phyloP scores from a whole-genome alignment of 2,329 filamentous ascomycete species.

The Fusarium nodosum region DNA sequence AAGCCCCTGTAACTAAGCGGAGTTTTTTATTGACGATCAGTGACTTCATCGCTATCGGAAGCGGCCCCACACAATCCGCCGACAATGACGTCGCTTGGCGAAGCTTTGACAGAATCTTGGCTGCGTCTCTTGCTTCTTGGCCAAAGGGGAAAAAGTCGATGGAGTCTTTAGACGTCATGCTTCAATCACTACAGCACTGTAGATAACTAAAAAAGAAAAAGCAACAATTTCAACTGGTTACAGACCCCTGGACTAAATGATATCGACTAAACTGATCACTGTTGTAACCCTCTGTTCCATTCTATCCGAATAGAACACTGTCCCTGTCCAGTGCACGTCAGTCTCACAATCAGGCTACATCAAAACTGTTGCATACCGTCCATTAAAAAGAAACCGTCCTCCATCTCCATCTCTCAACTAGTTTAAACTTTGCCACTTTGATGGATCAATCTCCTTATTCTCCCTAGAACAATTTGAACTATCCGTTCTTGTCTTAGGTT shows the following conservation, averaged over 20 bases:
- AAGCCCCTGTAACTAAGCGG: constrained; percentile 12
- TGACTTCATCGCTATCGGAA: constrained; percentile 32
- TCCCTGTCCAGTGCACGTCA: background rate
- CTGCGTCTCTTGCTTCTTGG: constrained; percentile 21
- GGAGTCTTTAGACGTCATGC: constrained; percentile 33
- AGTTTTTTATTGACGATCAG: constrained; percentile 27
- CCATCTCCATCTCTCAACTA: constrained; percentile 9
- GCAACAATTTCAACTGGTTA: background rate
- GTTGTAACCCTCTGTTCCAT: no score
- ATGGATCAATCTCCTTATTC: constrained; percentile 17
- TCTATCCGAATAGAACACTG: no score
- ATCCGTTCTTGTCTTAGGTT: constrained; percentile 16
- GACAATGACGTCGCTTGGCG: constrained; percentile 37
- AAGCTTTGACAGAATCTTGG: constrained; percentile 31
- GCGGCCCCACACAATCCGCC: constrained; percentile 18
- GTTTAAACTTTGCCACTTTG: constrained; percentile 34
- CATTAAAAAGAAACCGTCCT: constrained; percentile 1
- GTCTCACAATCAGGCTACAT: constrained; percentile 19
- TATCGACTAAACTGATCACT: background rate
- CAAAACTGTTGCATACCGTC: background rate
- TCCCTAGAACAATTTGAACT: constrained; percentile 3
- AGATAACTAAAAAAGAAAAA: background rate
- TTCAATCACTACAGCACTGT: constrained; percentile 23
- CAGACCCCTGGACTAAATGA: constrained; percentile 11
- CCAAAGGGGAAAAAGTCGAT: constrained; percentile 6